Percentiles rank a stretch among this genome's conserved stretches.
These are phyloP conservation scores for Solioccasus polychromus DNA, from an alignment of 768 basidiomycete genomes.

Conservation along the genomic window DNA sequence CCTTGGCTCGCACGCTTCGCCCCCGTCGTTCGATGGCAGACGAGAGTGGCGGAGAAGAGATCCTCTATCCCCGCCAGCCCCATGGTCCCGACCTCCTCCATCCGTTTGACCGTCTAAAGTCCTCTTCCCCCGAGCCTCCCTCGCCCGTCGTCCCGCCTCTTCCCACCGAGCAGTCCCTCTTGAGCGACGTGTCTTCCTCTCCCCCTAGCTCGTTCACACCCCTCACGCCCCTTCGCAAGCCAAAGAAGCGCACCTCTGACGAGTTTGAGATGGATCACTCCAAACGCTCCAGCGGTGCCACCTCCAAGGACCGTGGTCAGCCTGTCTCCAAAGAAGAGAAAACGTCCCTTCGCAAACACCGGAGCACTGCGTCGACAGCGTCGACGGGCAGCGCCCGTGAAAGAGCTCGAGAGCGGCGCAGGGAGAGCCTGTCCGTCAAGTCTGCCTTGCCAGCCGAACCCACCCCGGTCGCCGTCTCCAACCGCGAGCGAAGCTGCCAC, in stretches of 20 bases:
- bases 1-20: slow-evolving; percentile 50
- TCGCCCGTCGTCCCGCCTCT: slow-evolving; percentile 30
- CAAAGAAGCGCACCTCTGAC: slow-evolving; percentile 76
- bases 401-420: slow-evolving; percentile 48
- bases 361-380: slow-evolving; percentile 62
- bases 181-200: slow-evolving; percentile 33
- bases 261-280: slow-evolving; percentile 79
- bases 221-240: slow-evolving; percentile 44
- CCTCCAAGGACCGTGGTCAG: slow-evolving; percentile 25
- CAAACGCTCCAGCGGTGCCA: slow-evolving; percentile 41
- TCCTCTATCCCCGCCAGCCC: slow-evolving; percentile 75
- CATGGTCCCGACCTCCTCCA: slow-evolving; percentile 28
- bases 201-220: slow-evolving; percentile 65
- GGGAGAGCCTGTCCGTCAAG: slow-evolving; percentile 44
- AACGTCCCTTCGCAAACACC: slow-evolving; percentile 58
- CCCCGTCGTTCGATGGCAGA: slow-evolving; percentile 65
- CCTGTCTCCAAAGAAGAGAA: slow-evolving; percentile 48
- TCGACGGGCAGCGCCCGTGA: slow-evolving; percentile 41
- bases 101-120: slow-evolving; percentile 33
- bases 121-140: slow-evolving; percentile 27
- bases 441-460: slow-evolving; percentile 14
- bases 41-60: slow-evolving; percentile 89
- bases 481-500: slow-evolving; percentile 44
- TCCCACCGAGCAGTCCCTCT: slow-evolving; percentile 30
- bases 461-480: slow-evolving; percentile 25